Evolutionary conservation across 495 filamentous ascomycete genomes (phyloP), one percentile per base, ranked within the genome.

Genomic region (Parathielavia hyrcaniae): DNA sequence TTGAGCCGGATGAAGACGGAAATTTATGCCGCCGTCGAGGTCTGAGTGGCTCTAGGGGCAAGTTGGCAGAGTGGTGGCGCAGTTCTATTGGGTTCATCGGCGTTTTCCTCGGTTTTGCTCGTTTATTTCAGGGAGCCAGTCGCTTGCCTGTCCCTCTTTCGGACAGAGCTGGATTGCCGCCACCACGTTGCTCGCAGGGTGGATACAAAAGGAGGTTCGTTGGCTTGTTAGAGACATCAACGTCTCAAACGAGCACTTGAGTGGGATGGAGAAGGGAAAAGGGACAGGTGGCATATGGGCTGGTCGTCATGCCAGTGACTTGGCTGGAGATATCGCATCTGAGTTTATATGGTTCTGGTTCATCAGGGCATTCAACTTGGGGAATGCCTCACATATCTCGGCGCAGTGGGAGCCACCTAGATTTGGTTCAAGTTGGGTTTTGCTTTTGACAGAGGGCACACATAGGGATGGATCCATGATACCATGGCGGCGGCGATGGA

Each of bases 1-100:
- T 73, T 91, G 36, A 71, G 77, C 45, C 62, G 57, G 14, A 82
- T 88, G 80, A 91, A 91, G 73, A 72, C 72, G 51, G 80, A 88
- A 46, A 89, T 91, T 46, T 82, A 81, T 19, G 34, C 40, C 8
- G 48, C 47, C 5, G 53, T 61, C 10, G 59, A 57, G 52, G 58
- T 19, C 22, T 60, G 36, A 59, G 40, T 5, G 45, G 39, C 16
- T 44, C 45, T 23, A 40, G 30, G 13, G 22, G 20, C 13, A 13
- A 5, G 6, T 30, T 30, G 45, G 34, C 34, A 17, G 55, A 57
- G 39, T 36, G 32, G 32, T 13, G 20, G 17, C 43, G 16, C 16
- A 8, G 48, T 38, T 23, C n/a, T 8, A 7, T 22, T 23, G 32
- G 8, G 48, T 38, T 38, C 38, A 32, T 38, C 12, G 9, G 17